Percentiles rank a stretch among this genome's conserved stretches.
Conservation (phyloP, 441 rosid genomes). For the Theobroma grandiflorum region DNA sequence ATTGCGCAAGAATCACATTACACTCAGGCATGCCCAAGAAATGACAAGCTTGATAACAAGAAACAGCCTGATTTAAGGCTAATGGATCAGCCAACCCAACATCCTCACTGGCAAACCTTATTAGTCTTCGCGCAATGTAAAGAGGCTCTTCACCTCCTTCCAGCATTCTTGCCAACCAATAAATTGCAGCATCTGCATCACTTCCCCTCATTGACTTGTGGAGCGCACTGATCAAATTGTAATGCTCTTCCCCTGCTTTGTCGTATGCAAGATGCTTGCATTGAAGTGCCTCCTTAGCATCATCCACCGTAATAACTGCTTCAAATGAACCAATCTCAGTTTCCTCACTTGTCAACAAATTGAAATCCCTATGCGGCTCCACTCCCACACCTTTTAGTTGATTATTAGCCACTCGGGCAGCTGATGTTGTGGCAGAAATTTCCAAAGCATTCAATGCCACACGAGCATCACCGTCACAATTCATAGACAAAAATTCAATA, state of each 20-base stretch:
- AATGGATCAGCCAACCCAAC: constrained; percentile 82
- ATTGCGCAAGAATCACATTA: constrained; percentile 79
- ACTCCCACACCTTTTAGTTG: background rate
- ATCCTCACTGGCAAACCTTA: constrained; percentile 90
- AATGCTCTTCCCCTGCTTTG: constrained; percentile 85
- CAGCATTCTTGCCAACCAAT: constrained; percentile 85
- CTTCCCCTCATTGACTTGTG: constrained; percentile 91
- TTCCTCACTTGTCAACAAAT: constrained; percentile 18
- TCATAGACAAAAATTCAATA: constrained; percentile 57
- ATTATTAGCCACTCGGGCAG: constrained; percentile 39
- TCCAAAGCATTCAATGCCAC: constrained; percentile 82
- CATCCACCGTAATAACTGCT: constrained; percentile 56
- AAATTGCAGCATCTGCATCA: constrained; percentile 80
- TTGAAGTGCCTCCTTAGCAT: constrained; percentile 86
- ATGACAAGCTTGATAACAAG: constrained; percentile 95
- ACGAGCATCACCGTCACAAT: constrained; percentile 85
- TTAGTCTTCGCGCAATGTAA: constrained; percentile 79
- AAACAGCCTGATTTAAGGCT: constrained; percentile 81
- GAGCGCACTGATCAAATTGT: constrained; percentile 79
- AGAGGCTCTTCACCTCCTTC: constrained; percentile 91
- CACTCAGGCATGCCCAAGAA: constrained; percentile 90
- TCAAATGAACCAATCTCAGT: background rate
- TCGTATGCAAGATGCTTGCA: constrained; percentile 86
- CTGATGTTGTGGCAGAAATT: constrained; percentile 66
- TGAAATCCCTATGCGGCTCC: background rate